Evolutionary conservation across 768 basidiomycete species (phyloP).

Genomic region (Boletus sensibilis): DNA sequence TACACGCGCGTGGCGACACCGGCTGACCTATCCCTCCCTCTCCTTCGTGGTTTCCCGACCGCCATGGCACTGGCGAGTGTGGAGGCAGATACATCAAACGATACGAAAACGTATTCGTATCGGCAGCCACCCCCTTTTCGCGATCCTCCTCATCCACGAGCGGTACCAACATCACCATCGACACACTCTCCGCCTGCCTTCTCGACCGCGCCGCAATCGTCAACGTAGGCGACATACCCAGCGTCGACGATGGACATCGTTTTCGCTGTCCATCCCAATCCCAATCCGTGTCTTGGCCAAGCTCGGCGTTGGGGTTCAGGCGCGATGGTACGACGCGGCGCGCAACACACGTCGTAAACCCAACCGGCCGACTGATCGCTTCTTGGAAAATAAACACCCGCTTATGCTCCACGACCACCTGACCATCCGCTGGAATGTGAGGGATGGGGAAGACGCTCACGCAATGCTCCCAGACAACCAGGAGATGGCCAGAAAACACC

Average conservation of each 20-base stretch:
- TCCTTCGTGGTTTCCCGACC: neutral
- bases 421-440: conserved; percentile 21
- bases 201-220: conserved; percentile 27
- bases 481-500: conserved; percentile 21
- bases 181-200: conserved; percentile 12
- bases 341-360: conserved; percentile 28
- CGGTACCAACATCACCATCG: conserved; percentile 27
- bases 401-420: conserved; percentile 17
- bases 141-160: conserved; percentile 7
- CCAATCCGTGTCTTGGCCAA: neutral
- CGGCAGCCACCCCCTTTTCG: neutral
- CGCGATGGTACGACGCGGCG: neutral
- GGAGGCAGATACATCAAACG: conserved; percentile 16
- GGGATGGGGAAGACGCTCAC: conserved; percentile 30
- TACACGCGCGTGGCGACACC: conserved; percentile 5
- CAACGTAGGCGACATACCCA: conserved; percentile 12
- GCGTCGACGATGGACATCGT: neutral
- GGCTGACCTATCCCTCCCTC: neutral
- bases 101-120: conserved; percentile 19
- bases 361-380: conserved; percentile 21
- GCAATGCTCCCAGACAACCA: conserved; percentile 30
- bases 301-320: neutral
- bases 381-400: conserved; percentile 31
- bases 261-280: neutral
- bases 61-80: conserved; percentile 1